Evolutionary conservation across 495 filamentous ascomycete genomes (phyloP).

Genomic region (Trypethelium eluteriae): DNA sequence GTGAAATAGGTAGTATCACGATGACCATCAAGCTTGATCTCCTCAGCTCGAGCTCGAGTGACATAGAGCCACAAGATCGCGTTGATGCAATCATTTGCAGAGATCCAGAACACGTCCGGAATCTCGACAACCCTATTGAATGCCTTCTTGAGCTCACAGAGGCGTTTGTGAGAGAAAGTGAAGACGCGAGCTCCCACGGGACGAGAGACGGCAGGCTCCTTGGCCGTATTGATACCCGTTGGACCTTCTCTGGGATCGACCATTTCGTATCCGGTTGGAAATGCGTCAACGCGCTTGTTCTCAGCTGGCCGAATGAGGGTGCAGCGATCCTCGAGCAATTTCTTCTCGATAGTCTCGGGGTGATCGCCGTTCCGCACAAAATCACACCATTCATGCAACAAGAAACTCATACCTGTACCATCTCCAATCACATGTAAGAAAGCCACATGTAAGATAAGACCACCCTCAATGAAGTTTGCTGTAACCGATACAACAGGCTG

Average conservation of each 20-base stretch:
- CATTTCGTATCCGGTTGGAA: neutral
- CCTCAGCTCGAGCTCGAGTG: neutral
- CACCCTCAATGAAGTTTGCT: neutral
- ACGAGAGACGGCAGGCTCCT: neutral
- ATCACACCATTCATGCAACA: neutral
- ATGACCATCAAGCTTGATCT: neutral
- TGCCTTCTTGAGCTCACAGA: neutral
- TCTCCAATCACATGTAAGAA: slow-evolving; percentile 6
- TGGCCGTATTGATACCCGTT: neutral
- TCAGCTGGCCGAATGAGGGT: neutral
- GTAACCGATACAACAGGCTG: slow-evolving; percentile 3
- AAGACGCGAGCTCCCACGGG: neutral
- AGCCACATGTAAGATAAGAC: neutral
- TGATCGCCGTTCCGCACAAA: neutral
- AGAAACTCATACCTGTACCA: neutral
- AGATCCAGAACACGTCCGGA: neutral
- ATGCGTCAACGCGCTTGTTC: neutral
- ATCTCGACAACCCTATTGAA: neutral
- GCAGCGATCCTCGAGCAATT: neutral
- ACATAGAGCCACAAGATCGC: slow-evolving; percentile 4
- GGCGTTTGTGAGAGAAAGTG: neutral
- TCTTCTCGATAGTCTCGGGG: neutral
- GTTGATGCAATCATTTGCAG: slow-evolving; percentile 6
- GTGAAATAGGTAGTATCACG: neutral
- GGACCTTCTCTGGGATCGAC: neutral